Evolutionary conservation across 345 rosid species (phyloP), one percentile per base, ranked within the genome.

Genomic region (Acer negundo): DNA sequence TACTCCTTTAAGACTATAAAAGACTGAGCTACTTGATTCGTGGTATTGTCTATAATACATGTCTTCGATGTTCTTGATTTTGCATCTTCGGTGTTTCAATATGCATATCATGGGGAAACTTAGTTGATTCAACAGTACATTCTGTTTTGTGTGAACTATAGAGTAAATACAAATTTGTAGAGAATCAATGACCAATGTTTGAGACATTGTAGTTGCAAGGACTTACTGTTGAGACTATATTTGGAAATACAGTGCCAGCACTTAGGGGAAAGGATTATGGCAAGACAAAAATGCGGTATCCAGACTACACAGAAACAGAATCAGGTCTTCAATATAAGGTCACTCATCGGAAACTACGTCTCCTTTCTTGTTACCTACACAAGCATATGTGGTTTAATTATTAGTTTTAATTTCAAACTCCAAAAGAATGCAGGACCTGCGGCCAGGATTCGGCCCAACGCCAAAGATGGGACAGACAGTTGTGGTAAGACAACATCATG

Each of bases 291-390:
- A 93, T 93, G 97, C 82, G 84, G 74, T 95, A 84, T 82, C 95
- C 99, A 0, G 98, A 95, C 82, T 95, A 92, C 81, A 90, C 80
- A 3, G 92, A 88, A 82, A 93, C 98, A 1, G 89, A 80, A 64
- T 88, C 98, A 73, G 98, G 97, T 79, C 98, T 95, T 85, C 98
- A 95, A 83, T 93, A 90, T 84, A 93, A 95, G 99, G 97, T 95
- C 75, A 67, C n/a, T 35, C 76, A 20, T 81, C 31, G 12, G 59
- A 47, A 44, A 22, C 62, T 65, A 28, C 75, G 79, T 62, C 9
- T 74, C 69, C 20, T 4, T 55, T 2, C 44, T 7, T 22, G 55
- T 11, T 22, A 13, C 11, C 3, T 75, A 70, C 49, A 12, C 35
- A 11, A n/a, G 28, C 38, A 24, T 42, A 63, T 67, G 19, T 10